Conservation (phyloP, 2,329 filamentous ascomycete species). For the Claviceps spartinae region DNA sequence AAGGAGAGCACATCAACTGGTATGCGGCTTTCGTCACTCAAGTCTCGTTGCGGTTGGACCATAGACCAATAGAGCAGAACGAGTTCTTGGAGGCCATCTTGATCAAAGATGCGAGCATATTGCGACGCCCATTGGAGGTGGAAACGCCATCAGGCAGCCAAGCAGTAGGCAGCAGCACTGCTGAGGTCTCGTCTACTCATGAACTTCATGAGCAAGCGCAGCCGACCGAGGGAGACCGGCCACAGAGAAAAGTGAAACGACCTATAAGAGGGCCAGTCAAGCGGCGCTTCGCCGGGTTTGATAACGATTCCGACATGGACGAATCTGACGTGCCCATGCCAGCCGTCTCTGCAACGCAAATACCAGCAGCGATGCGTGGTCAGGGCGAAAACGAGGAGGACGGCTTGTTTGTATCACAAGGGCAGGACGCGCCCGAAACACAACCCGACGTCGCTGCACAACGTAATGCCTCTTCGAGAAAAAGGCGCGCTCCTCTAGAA, state of each 20-base stretch:
- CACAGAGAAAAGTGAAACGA: constrained; percentile 8
- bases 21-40: constrained; percentile 53
- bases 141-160: constrained; percentile 16
- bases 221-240: background rate
- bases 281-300: constrained; percentile 63
- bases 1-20: constrained; percentile 47
- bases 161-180: constrained; percentile 4
- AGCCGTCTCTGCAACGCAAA: background rate
- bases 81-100: constrained; percentile 88
- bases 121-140: constrained; percentile 55
- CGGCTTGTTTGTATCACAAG: constrained; percentile 45
- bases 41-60: constrained; percentile 60
- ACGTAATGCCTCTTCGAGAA: constrained; percentile 23
- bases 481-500: constrained; percentile 31
- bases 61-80: constrained; percentile 74
- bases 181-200: background rate
- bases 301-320: constrained; percentile 28
- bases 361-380: constrained; percentile 1
- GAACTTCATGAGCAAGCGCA: constrained; percentile 4
- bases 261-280: constrained; percentile 26
- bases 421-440: constrained; percentile 14
- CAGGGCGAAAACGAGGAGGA: constrained; percentile 21
- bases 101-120: constrained; percentile 57
- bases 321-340: constrained; percentile 13
- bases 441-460: constrained; percentile 10